A percentile compares a stretch with the other conserved stretches of the same genome.
phyloP scores from a whole-genome alignment of 768 basidiomycete species.

The Leccinum fibrillosum region DNA sequence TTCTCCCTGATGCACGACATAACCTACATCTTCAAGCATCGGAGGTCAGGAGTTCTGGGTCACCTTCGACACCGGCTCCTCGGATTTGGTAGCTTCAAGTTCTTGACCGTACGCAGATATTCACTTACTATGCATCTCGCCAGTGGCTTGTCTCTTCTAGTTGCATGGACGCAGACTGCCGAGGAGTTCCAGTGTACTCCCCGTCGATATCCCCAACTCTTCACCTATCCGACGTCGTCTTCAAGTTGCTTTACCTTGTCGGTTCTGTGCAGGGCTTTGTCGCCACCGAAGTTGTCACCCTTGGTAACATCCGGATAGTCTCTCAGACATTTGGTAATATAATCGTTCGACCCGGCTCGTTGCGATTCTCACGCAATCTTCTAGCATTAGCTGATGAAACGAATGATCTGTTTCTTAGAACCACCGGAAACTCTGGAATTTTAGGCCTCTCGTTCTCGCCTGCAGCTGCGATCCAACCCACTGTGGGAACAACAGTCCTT shows the following conservation, averaged over 20 bases:
- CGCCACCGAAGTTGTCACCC: constrained; percentile 42
- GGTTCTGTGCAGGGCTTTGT: constrained; percentile 54
- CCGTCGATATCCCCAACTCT: constrained; percentile 30
- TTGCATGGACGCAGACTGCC: constrained; percentile 46
- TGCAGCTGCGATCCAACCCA: constrained; percentile 43
- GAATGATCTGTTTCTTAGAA: constrained; percentile 39
- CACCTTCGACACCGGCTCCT: constrained; percentile 55
- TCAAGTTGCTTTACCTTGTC: constrained; percentile 48
- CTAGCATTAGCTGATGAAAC: constrained; percentile 47
- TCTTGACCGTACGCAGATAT: neutral
- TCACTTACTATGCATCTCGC: constrained; percentile 2
- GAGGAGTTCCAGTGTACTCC: constrained; percentile 40
- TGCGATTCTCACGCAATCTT: neutral
- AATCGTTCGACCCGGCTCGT: neutral
- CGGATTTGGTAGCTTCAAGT: constrained; percentile 43
- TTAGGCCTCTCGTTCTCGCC: constrained; percentile 52
- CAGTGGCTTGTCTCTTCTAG: constrained; percentile 52
- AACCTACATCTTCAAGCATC: constrained; percentile 29
- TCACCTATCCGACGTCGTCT: constrained; percentile 32
- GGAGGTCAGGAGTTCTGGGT: constrained; percentile 43
- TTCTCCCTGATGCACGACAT: neutral
- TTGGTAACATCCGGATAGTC: constrained; percentile 44
- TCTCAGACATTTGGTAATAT: constrained; percentile 47
- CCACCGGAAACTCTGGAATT: constrained; percentile 51
- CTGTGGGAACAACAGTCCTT: constrained; percentile 43